Evolutionary conservation across 192 early-diverging fungal species (phyloP).

Genomic region (Podila minutissima): DNA sequence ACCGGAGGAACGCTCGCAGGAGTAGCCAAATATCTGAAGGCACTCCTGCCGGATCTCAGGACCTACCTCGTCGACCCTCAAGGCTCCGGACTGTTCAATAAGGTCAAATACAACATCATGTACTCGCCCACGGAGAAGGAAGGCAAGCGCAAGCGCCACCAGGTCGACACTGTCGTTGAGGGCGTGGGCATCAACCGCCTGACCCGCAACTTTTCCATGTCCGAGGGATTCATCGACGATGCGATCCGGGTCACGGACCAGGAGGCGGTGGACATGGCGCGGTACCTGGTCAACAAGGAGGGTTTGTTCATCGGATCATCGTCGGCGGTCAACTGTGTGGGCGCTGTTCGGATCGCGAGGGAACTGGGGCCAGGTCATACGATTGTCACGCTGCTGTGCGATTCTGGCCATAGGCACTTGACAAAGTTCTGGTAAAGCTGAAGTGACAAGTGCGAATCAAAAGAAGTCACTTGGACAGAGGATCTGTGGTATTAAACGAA

Average conservation of each 20-base stretch:
- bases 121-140: constrained; percentile 89
- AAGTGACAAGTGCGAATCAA: background rate
- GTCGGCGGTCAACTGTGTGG: constrained; percentile 93
- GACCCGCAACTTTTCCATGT: constrained; percentile 85
- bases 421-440: constrained; percentile 91
- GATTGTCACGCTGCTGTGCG: constrained; percentile 92
- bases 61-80: constrained; percentile 90
- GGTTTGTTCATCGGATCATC: constrained; percentile 92
- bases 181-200: constrained; percentile 96
- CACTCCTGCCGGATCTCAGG: constrained; percentile 63
- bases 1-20: constrained; percentile 95
- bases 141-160: constrained; percentile 89
- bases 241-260: constrained; percentile 86
- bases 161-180: constrained; percentile 98
- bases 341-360: constrained; percentile 80
- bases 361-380: constrained; percentile 88
- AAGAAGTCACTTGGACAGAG: background rate
- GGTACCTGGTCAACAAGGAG: constrained; percentile 83
- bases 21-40: constrained; percentile 87
- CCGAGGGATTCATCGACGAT: constrained; percentile 75
- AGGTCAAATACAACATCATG: constrained; percentile 92
- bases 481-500: background rate
- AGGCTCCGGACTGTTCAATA: constrained; percentile 92
- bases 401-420: constrained; percentile 90
- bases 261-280: constrained; percentile 91